Base-by-base conservation (phyloP, 257 asterid genomes). In the Gentiana straminea region DNA sequence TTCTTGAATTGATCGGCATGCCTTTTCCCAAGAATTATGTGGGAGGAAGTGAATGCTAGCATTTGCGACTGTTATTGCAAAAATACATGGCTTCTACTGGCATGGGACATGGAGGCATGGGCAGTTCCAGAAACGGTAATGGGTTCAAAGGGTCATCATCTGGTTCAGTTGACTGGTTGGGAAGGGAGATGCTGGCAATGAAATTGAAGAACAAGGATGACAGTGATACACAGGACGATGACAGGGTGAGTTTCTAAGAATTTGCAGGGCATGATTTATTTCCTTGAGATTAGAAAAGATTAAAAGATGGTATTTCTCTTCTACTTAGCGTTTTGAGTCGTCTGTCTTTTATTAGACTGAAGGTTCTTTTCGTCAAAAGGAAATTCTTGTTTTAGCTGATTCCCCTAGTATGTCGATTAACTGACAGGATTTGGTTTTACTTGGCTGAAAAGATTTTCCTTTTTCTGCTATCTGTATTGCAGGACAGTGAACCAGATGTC, bases 151-250 rank as follows among this genome's bases (percentile, higher is more conserved):
- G 85, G 65, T 84, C 96, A 54, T 87, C 96, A 55, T 87, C 98
- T 54, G 83, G 85, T 82, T 91, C 98, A 57, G 87, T 86, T 71
- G 98, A 91, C 61, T 86, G 96, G 96, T 82, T 91, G 64, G 98
- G 96, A 60, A 82, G 83, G 73, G 96, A 91, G 78, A 87, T 91
- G 92, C 86, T 73, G 67, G 96, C 89, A 53, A 82, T 91, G 98
- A 82, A 77, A 73, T 66, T 91, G 73, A 75, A 92, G 74, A 96
- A 91, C 79, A 80, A 83, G 73, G 81, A 65, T 68, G 95, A 85
- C 55, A 72, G 74, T 54, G 95, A 87, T 47, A 83, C 73, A 58
- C 70, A 71, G 55, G 96, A 84, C 47, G 84, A 81, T 60, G 98
- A 86, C 44, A 80, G 92, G 77, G 98, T 91, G 73, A 74, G 86